These are phyloP conservation scores for Lichtheimia hyalospora DNA, from an alignment of 371 early-diverging fungal genomes.

Conservation along the genomic window DNA sequence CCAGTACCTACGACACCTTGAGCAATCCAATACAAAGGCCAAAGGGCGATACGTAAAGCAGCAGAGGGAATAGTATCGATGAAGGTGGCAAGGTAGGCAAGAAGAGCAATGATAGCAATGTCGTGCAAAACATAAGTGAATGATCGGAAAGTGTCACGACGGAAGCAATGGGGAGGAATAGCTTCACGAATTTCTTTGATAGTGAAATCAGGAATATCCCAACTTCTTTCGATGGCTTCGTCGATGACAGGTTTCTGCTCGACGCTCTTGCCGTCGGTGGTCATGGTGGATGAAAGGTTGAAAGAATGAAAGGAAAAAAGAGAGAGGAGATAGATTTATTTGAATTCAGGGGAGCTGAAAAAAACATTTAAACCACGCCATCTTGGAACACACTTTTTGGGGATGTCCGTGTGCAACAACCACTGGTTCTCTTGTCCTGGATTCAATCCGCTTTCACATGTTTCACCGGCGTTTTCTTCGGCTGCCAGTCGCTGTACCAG, in stretches of 20 bases:
- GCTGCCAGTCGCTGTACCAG: neutral
- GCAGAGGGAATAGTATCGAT: slow-evolving; percentile 53
- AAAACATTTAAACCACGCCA: neutral
- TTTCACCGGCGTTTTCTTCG: slow-evolving; percentile 12
- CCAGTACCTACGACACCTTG: slow-evolving; percentile 86
- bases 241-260: slow-evolving; percentile 14
- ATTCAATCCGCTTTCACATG: slow-evolving; percentile 9
- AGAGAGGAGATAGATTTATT: slow-evolving; percentile 7
- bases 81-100: slow-evolving; percentile 67
- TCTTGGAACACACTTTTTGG: neutral
- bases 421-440: neutral
- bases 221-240: slow-evolving; percentile 47
- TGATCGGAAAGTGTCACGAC: slow-evolving; percentile 71
- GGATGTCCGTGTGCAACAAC: neutral
- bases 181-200: slow-evolving; percentile 85
- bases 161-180: slow-evolving; percentile 84
- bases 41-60: slow-evolving; percentile 47
- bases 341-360: neutral
- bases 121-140: slow-evolving; percentile 74
- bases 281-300: slow-evolving; percentile 7
- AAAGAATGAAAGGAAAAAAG: slow-evolving; percentile 3
- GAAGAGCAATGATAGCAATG: slow-evolving; percentile 54
- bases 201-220: slow-evolving; percentile 68
- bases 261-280: slow-evolving; percentile 7
- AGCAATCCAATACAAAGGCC: slow-evolving; percentile 78